phyloP scores from a whole-genome alignment of 1,139 yeast genomes.

The Pichia norvegensis region DNA sequence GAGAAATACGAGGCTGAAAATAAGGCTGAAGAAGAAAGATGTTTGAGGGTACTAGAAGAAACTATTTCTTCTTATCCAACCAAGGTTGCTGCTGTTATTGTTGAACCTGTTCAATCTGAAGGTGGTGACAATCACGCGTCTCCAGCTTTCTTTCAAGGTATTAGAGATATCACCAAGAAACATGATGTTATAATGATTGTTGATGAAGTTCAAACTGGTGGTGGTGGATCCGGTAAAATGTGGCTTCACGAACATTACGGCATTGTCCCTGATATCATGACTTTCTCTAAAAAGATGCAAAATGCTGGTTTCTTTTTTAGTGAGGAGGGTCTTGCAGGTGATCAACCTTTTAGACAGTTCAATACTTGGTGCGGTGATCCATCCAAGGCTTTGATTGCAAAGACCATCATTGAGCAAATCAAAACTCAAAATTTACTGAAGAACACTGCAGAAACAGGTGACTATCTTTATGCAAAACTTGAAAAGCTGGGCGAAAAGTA shows the following conservation, averaged over 20 bases:
- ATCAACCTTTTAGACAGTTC: constrained; percentile 64
- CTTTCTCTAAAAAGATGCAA: constrained; percentile 72
- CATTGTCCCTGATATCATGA: constrained; percentile 59
- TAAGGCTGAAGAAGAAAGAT: constrained; percentile 51
- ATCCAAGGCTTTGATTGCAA: constrained; percentile 33
- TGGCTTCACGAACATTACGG: constrained; percentile 84
- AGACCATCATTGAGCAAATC: constrained; percentile 55
- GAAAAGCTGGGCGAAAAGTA: constrained; percentile 36
- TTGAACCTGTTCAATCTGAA: constrained; percentile 79
- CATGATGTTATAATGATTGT: constrained; percentile 62
- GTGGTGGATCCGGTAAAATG: constrained; percentile 73
- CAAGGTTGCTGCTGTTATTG: constrained; percentile 60
- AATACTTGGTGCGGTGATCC: constrained; percentile 87
- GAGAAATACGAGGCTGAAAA: constrained; percentile 45
- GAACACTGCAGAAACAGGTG: constrained; percentile 51
- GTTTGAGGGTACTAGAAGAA: constrained; percentile 49
- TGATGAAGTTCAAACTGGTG: constrained; percentile 84
- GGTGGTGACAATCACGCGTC: constrained; percentile 86
- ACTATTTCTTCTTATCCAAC: constrained; percentile 41
- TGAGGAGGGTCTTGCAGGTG: constrained; percentile 60
- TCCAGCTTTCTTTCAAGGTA: constrained; percentile 63
- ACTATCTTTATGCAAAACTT: constrained; percentile 45
- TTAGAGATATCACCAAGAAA: constrained; percentile 60
- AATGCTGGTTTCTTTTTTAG: constrained; percentile 72
- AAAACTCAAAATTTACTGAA: constrained; percentile 42